These are phyloP conservation scores for Malassezia pachydermatis DNA, from an alignment of 1,284 basidiomycete genomes.

Conservation along the genomic window DNA sequence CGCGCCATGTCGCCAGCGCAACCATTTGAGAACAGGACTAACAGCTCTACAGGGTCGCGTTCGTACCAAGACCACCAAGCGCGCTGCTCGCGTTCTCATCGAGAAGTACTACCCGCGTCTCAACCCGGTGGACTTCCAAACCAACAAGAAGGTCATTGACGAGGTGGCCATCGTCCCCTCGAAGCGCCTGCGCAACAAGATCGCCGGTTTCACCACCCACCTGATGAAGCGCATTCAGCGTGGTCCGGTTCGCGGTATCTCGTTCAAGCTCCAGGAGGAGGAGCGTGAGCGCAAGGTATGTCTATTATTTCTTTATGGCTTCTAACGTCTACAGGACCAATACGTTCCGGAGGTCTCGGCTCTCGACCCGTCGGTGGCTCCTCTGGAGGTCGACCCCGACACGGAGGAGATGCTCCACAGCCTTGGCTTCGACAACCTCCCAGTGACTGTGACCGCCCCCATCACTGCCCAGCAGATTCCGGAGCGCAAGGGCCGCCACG, in stretches of 20 bases:
- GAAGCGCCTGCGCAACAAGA: constrained; percentile 99
- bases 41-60: constrained; percentile 70
- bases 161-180: constrained; percentile 84
- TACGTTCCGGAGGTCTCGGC: constrained; percentile 49
- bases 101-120: constrained; percentile 77
- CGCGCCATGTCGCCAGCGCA: too few species aligned
- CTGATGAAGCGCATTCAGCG: constrained; percentile 99
- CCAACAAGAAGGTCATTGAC: constrained; percentile 99
- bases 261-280: constrained; percentile 99
- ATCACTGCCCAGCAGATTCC: constrained; percentile 41
- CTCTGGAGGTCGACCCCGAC: constrained; percentile 48
- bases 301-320: background rate
- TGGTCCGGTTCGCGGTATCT: constrained; percentile 98
- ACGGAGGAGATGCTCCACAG: constrained; percentile 47
- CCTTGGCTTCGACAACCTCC: constrained; percentile 46
- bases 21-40: constrained; percentile 7
- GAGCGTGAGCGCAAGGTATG: constrained; percentile 89
- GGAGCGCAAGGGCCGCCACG: constrained; percentile 45
- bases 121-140: constrained; percentile 52
- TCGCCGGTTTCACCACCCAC: constrained; percentile 98
- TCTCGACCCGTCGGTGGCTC: constrained; percentile 42
- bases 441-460: constrained; percentile 44
- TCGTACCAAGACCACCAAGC: constrained; percentile 99
- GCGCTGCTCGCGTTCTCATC: constrained; percentile 95
- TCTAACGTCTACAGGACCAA: constrained; percentile 31